Percentiles rank a stretch among this genome's conserved stretches.
Conservation (phyloP, 768 basidiomycete genomes). For the Panus rudis region DNA sequence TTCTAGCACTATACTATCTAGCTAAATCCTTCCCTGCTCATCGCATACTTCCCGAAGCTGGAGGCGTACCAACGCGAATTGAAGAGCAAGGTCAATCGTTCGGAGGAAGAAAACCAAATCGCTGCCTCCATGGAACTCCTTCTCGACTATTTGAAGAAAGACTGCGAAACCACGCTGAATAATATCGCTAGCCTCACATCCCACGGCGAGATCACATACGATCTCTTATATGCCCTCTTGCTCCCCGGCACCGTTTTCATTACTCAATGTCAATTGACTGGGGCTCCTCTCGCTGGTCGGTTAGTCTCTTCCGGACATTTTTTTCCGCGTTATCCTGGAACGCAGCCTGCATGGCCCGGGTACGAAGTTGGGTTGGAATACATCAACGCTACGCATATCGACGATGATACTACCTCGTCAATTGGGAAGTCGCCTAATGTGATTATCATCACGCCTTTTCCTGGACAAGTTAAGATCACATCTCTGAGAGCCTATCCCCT, state of each 20-base stretch:
- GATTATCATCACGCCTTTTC: slow-evolving; percentile 33
- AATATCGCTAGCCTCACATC: slow-evolving; percentile 39
- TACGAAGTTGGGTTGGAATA: slow-evolving; percentile 45
- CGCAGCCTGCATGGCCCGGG: no score
- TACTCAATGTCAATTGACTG: slow-evolving; percentile 43
- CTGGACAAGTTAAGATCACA: slow-evolving; percentile 44
- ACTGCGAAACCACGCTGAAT: slow-evolving; percentile 42
- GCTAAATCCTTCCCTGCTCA: slow-evolving; percentile 49
- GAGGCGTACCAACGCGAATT: slow-evolving; percentile 36
- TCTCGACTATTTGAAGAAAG: slow-evolving; percentile 38
- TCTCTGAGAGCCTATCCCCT: slow-evolving; percentile 46
- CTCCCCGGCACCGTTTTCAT: slow-evolving; percentile 46
- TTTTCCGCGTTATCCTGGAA: no score
- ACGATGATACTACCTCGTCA: background rate
- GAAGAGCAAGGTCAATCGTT: slow-evolving; percentile 25
- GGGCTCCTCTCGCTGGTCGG: slow-evolving; percentile 43
- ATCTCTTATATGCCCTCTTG: slow-evolving; percentile 47
- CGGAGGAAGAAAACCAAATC: slow-evolving; percentile 35
- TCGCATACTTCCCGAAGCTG: slow-evolving; percentile 45
- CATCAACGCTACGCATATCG: slow-evolving; percentile 31
- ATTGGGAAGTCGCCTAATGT: slow-evolving; percentile 23
- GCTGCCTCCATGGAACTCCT: slow-evolving; percentile 43
- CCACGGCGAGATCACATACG: slow-evolving; percentile 53
- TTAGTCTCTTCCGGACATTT: slow-evolving; percentile 32
- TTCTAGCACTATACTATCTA: slow-evolving; percentile 12